These are phyloP conservation scores for Mucor ambiguus DNA, from an alignment of 371 early-diverging fungal genomes.

Conservation along the genomic window DNA sequence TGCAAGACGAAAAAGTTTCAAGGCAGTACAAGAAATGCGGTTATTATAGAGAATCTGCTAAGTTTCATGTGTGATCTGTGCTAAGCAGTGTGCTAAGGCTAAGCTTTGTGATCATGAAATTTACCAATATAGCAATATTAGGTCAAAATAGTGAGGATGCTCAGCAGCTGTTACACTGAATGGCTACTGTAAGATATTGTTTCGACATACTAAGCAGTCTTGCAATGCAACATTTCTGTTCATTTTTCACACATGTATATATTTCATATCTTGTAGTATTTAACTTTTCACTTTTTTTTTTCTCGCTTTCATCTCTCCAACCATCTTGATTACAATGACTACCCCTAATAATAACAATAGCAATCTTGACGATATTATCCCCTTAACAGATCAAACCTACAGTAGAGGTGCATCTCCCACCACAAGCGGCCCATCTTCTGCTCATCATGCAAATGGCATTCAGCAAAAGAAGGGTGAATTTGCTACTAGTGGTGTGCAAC, in stretches of 20 bases:
- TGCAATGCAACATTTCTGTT: slow-evolving; percentile 1
- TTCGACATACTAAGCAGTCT: neutral
- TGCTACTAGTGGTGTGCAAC: slow-evolving; percentile 30
- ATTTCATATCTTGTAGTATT: neutral
- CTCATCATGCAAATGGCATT: neutral
- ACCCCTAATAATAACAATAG: neutral
- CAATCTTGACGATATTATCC: slow-evolving; percentile 4
- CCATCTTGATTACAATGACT: neutral
- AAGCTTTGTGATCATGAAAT: neutral
- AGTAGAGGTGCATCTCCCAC: neutral
- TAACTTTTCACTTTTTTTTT: slow-evolving; percentile 1
- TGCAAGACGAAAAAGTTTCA: neutral
- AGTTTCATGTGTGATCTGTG: neutral
- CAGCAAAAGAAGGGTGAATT: slow-evolving; percentile 14
- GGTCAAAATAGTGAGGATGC: neutral
- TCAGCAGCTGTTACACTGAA: neutral
- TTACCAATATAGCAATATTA: neutral
- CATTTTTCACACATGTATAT: slow-evolving; percentile 4
- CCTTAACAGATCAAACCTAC: slow-evolving; percentile 5
- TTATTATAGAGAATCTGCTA: neutral
- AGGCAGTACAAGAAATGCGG: neutral
- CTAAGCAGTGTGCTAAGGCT: slow-evolving; percentile 6
- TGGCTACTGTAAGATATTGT: neutral
- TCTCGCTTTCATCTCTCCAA: neutral
- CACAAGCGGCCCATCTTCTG: neutral